phyloP scores from a whole-genome alignment of 2,329 filamentous ascomycete genomes.

The Hyphodiscus sp. region DNA sequence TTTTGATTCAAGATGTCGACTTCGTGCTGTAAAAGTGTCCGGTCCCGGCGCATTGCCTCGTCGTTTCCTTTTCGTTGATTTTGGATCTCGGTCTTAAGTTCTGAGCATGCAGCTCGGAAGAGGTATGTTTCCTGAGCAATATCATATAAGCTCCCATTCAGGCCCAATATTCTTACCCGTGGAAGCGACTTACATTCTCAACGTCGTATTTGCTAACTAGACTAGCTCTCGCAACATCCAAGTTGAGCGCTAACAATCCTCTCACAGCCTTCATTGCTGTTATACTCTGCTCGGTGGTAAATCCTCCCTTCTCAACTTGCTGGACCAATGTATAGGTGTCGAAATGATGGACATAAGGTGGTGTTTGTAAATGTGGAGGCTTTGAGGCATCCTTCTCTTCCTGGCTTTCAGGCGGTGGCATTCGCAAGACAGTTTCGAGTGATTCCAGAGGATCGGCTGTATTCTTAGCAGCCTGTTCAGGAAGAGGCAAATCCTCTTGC shows the following conservation, averaged over 20 bases:
- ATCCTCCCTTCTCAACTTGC: slow-evolving; percentile 66
- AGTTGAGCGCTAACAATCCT: slow-evolving; percentile 66
- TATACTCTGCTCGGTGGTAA: slow-evolving; percentile 67
- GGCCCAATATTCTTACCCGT: not conserved
- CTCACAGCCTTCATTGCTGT: slow-evolving; percentile 91
- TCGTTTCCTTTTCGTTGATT: slow-evolving; percentile 70
- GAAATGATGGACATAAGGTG: slow-evolving; percentile 91
- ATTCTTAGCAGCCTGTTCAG: slow-evolving; percentile 29
- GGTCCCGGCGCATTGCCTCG: slow-evolving; percentile 75
- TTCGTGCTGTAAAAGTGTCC: slow-evolving; percentile 85
- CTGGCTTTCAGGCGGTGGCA: slow-evolving; percentile 37
- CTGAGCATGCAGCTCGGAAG: slow-evolving; percentile 88
- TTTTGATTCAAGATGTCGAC: slow-evolving; percentile 86
- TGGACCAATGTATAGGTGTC: slow-evolving; percentile 88
- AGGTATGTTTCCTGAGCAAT: slow-evolving; percentile 68
- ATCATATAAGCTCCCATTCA: not conserved
- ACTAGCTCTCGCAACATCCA: slow-evolving; percentile 71
- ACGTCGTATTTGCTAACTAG: slow-evolving; percentile 87
- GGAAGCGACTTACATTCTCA: slow-evolving; percentile 55
- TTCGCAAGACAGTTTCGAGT: slow-evolving; percentile 45
- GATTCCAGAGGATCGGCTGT: slow-evolving; percentile 33
- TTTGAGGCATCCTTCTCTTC: slow-evolving; percentile 36
- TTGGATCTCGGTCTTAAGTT: slow-evolving; percentile 80
- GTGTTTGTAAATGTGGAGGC: slow-evolving; percentile 62
- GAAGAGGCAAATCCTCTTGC: slow-evolving; percentile 9